Evolutionary conservation across 495 filamentous ascomycete genomes (phyloP), one percentile per base, ranked within the genome.

Genomic region (Ramalina peruviana): DNA sequence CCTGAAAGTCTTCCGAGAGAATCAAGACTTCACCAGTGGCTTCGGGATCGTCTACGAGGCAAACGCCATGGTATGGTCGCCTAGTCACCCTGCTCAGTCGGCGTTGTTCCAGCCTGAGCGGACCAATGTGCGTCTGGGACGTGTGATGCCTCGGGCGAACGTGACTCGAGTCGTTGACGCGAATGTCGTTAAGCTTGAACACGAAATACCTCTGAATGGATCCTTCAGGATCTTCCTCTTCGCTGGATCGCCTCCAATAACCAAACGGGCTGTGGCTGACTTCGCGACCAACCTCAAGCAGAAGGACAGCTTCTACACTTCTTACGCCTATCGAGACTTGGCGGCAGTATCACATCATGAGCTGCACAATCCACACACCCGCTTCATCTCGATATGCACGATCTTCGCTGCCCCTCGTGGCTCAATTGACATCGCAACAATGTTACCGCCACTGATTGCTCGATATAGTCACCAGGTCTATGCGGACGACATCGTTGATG

Each of bases 171-270:
- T 93, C 25, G 78, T 81, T 4, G 88, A 94, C 60, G 80, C 85
- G 58, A 93, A 92, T 68, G 75, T 83, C 21, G 85, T 90, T 13
- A 83, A 92, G 56, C 67, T 94, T 37, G 88, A 94, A 66, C 87
- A 94, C 64, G 85, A 89, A 52, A 72, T 94, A 45, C 88, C 88
- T 0, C 70, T 86, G 46, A 93, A 93, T 65, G 87, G 88, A 49
- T 79, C 87, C 10, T 94, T 88, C 74, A 77, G 86, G 30, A 74
- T 94, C 58, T 93, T 85, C 59, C 60, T 94, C 53, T 92, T 93
- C 58, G 85, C 78, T 39, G 88, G 88, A 51, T 75, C 73, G 27
- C 83, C 81, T 49, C 54, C 64, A 11, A 64, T 66, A 46, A 82
- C 77, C 16, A 64, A 67, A 49, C 69, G 67, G 48, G 85, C 87